phyloP scores from a whole-genome alignment of 345 rosid genomes.

The Salix purpurea region DNA sequence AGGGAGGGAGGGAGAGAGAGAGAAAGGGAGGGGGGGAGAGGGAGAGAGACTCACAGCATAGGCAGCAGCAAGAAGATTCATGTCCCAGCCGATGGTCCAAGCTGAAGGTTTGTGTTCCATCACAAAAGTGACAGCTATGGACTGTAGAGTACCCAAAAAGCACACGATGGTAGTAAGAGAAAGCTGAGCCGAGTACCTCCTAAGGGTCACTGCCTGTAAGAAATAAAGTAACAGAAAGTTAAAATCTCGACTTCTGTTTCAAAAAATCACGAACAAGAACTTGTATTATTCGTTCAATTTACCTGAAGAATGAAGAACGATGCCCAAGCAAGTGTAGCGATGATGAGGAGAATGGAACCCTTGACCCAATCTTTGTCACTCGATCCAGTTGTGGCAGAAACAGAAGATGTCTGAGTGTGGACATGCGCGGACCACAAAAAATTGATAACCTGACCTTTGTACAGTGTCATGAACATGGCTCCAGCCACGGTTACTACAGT shows the following conservation, averaged over 20 bases:
- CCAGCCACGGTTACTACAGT: slow-evolving; percentile 25
- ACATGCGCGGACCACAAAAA: slow-evolving; percentile 6
- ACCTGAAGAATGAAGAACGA: slow-evolving; percentile 28
- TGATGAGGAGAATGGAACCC: slow-evolving; percentile 27
- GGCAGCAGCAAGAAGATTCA: slow-evolving; percentile 29
- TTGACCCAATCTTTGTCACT: slow-evolving; percentile 19
- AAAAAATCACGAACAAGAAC: neutral
- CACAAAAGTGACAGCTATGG: slow-evolving; percentile 21
- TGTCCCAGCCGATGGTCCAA: slow-evolving; percentile 27
- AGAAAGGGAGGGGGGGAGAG: neutral
- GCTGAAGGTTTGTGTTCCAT: slow-evolving; percentile 26
- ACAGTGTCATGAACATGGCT: slow-evolving; percentile 31
- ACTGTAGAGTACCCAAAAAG: slow-evolving; percentile 27
- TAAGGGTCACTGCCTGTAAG: slow-evolving; percentile 18
- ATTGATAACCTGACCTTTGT: slow-evolving; percentile 20
- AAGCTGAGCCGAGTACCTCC: slow-evolving; percentile 19
- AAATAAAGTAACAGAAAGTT: neutral
- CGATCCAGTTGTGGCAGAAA: neutral
- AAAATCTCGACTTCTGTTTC: neutral
- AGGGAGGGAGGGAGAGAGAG: neutral
- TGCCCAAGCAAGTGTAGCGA: slow-evolving; percentile 30
- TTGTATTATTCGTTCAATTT: neutral
- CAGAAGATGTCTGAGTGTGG: neutral
- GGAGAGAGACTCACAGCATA: slow-evolving; percentile 17
- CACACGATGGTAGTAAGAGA: slow-evolving; percentile 23